These are phyloP conservation scores for Salvia miltiorrhiza DNA, from an alignment of 257 asterid genomes.

Conservation along the genomic window DNA sequence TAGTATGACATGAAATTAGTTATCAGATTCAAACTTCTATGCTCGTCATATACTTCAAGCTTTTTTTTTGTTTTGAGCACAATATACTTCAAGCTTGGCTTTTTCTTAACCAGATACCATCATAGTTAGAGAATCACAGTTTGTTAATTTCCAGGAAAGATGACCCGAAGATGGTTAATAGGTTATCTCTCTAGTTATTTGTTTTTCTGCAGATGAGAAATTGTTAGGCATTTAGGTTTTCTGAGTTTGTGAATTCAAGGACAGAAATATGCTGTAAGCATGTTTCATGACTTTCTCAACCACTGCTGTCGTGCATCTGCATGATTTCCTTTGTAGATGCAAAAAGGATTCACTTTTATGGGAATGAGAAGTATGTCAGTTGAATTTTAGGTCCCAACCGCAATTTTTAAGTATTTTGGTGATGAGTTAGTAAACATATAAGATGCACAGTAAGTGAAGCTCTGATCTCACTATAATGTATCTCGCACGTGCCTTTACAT, in stretches of 20 bases:
- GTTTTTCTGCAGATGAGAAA: not conserved
- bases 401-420: not conserved
- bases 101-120: not conserved
- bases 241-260: not conserved
- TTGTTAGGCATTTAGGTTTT: not conserved
- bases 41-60: not conserved
- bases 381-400: not conserved
- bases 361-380: not conserved
- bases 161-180: not conserved
- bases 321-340: not conserved
- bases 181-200: not conserved
- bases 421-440: conserved; percentile 6
- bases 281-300: not conserved
- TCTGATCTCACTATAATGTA: not conserved
- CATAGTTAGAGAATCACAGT: not conserved
- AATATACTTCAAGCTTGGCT: not conserved
- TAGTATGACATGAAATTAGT: not conserved
- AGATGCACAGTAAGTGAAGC: not conserved
- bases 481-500: not conserved
- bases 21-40: not conserved
- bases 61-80: too few species aligned
- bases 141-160: not conserved
- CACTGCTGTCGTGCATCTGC: not conserved
- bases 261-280: not conserved
- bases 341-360: not conserved